A percentile compares a stretch with the other conserved stretches of the same genome.
phyloP scores from a whole-genome alignment of 2,329 filamentous ascomycete genomes.

The Graphilbum fragrans region DNA sequence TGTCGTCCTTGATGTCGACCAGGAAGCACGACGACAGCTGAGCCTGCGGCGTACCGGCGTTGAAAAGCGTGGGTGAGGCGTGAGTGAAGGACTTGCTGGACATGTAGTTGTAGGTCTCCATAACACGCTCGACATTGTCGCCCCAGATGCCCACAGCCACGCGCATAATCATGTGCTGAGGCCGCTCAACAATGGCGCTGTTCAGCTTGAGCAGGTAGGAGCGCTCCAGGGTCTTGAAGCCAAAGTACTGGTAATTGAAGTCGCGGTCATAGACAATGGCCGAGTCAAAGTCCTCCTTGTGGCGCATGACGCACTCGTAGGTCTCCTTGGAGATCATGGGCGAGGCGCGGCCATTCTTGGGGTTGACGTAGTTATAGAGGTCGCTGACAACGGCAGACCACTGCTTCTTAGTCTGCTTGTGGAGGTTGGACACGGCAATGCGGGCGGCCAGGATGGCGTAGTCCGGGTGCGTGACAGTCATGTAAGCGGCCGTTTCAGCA shows the following conservation, averaged over 20 bases:
- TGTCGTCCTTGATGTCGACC: conserved; percentile 99
- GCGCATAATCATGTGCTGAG: conserved; percentile 99
- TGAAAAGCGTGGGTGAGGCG: conserved; percentile 95
- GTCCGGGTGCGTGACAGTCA: conserved; percentile 98
- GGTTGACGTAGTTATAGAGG: conserved; percentile 92
- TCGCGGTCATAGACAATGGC: conserved; percentile 98
- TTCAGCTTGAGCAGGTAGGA: conserved; percentile 94
- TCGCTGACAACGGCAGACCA: conserved; percentile 93
- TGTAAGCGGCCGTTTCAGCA: conserved; percentile 97
- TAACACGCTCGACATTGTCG: conserved; percentile 82
- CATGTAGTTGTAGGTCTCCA: conserved; percentile 99
- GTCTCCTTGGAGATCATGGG: conserved; percentile 93
- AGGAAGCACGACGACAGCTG: conserved; percentile 98
- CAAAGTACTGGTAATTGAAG: conserved; percentile 99
- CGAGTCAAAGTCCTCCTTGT: conserved; percentile 94
- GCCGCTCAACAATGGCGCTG: conserved; percentile 91
- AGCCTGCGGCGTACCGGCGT: conserved; percentile 85
- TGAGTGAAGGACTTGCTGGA: conserved; percentile 98
- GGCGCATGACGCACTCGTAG: conserved; percentile 88
- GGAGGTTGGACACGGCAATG: conserved; percentile 97
- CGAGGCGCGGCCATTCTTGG: conserved; percentile 69
- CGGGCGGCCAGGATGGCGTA: conserved; percentile 97
- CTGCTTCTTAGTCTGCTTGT: conserved; percentile 99
- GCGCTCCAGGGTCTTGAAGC: conserved; percentile 97
- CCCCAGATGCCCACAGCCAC: conserved; percentile 95